Base-by-base conservation (phyloP, 2,329 filamentous ascomycete genomes). In the Xylaria sp. region DNA sequence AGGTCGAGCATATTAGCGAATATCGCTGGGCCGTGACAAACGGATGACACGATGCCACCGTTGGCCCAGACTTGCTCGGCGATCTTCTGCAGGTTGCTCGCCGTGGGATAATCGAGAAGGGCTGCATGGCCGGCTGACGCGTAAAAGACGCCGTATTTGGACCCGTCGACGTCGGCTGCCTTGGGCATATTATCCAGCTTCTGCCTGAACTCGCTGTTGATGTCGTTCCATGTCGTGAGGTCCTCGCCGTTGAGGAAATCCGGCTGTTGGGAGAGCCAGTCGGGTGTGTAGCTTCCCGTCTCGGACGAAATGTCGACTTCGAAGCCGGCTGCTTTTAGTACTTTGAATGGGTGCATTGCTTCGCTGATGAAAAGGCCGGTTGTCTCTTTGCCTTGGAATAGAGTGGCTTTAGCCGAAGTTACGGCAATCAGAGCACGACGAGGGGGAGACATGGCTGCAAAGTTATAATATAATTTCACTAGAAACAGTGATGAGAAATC, bases 341-440 rank as follows among this genome's bases (percentile, higher is more conserved):
- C 82, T 21, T 84, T 81, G 78, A 78, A 85, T 0, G 84, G 83
- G 69, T 85, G 83, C 8, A 85, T 78, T 18, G 83, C 84, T 72
- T 85, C 84, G 60, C 74, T 80, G 68, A 85, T 81, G 76, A 85
- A 85, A 58, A 85, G 73, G 12, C 81, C 83, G 1, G 76, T 76
- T 12, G 81, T 82, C 69, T 81, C 78, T 59, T 81, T 79, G 67
- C 81, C 81, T 3, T 80, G 65, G 68, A 78, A 81, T n/a, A 82
- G 78, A 29, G 76, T 71, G n/a, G 79, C 82, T 13, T 75, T 74
- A 23, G 82, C 82, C 3, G 82, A 83, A 27, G 83, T 83, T 51
- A 83, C 74, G 60, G 78, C 76, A 60, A 84, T 83, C 60, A 84
- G 73, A 54, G 82, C 83, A 65, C 77, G 77, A 58, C 79, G 81